phyloP scores from a whole-genome alignment of 2,329 filamentous ascomycete species.

The Cladophialophora immunda region DNA sequence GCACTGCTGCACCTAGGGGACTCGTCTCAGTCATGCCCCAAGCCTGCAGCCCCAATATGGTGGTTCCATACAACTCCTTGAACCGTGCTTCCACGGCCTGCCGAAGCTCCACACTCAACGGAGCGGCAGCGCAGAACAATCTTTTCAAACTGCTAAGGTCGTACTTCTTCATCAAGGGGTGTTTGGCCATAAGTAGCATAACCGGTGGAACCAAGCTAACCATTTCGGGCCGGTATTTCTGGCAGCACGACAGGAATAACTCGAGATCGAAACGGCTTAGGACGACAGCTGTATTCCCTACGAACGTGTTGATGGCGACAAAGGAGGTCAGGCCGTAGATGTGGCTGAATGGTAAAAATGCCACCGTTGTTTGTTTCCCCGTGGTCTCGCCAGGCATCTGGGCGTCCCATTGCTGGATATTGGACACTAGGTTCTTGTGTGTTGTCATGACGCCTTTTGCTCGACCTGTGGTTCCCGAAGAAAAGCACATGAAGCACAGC shows the following conservation, averaged over 20 bases:
- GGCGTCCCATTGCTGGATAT: constrained; percentile 48
- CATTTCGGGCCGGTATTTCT: constrained; percentile 72
- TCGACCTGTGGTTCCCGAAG: constrained; percentile 75
- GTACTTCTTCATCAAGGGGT: constrained; percentile 69
- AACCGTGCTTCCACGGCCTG: constrained; percentile 58
- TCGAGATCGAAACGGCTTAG: constrained; percentile 81
- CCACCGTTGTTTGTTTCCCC: constrained; percentile 52
- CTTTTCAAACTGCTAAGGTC: constrained; percentile 72
- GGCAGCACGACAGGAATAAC: constrained; percentile 72
- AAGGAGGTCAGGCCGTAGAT: constrained; percentile 77
- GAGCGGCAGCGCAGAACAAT: constrained; percentile 74
- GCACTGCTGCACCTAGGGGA: constrained; percentile 21
- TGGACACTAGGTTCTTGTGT: constrained; percentile 78
- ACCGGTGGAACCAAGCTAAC: constrained; percentile 78
- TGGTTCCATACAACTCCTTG: constrained; percentile 60
- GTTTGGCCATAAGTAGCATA: constrained; percentile 76
- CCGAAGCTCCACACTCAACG: constrained; percentile 65
- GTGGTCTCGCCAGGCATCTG: constrained; percentile 55
- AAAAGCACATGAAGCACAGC: constrained; percentile 76
- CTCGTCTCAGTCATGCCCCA: constrained; percentile 83
- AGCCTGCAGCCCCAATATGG: constrained; percentile 62
- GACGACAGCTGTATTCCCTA: constrained; percentile 73
- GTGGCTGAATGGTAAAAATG: constrained; percentile 80
- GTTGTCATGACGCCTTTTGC: constrained; percentile 85
- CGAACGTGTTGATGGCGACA: constrained; percentile 65